Base-by-base conservation (phyloP, 2,329 filamentous ascomycete genomes). In the Fusarium udum region DNA sequence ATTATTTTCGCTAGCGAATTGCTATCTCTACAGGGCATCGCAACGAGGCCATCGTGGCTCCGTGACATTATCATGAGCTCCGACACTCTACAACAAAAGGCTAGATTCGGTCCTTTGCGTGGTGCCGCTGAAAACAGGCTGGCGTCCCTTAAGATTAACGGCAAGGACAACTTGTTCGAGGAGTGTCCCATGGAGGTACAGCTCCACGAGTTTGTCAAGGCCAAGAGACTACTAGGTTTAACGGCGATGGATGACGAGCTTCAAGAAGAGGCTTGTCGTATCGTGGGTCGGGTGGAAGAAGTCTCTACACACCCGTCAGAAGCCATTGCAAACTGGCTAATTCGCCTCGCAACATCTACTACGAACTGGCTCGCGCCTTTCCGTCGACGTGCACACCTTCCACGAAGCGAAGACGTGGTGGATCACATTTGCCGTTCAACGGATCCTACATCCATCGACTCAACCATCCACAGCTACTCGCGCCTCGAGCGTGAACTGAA, bases 201-300 rank as follows among this genome's bases (percentile, higher is more conserved):
- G 59, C 82, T 90, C 28, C 85, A 85, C 10, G 85, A 87, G 51
- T 90, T 86, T 74, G 88, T 89, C 59, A 84, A 83, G 69, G 83
- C 84, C 14, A 87, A 85, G 77, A 80, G 82, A 55, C 75, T 89
- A 63, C 79, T 91, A 14, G 89, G 89, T n/a, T 76, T 91, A 74
- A 90, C 87, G 2, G 84, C 88, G 22, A 88, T 88, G 82, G 88
- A 91, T 61, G 81, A 86, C 10, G 89, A 91, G 79, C 84, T 92
- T 22, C 89, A 91, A 76, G 82, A 84, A 12, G 88, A 91, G 78
- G 88, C 89, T 22, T 89, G 88, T 74, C 85, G 84, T 28, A 88
- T 91, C 52, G 82, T 92, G 28, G 86, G 86, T 5, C 83, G 87
- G n/a, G 84, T 88, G 64, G 89, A 91, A 70, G 85, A 86, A 59